These are phyloP conservation scores for Lasiosphaeriaceae sp. DNA, from an alignment of 495 filamentous ascomycete genomes.

Conservation along the genomic window DNA sequence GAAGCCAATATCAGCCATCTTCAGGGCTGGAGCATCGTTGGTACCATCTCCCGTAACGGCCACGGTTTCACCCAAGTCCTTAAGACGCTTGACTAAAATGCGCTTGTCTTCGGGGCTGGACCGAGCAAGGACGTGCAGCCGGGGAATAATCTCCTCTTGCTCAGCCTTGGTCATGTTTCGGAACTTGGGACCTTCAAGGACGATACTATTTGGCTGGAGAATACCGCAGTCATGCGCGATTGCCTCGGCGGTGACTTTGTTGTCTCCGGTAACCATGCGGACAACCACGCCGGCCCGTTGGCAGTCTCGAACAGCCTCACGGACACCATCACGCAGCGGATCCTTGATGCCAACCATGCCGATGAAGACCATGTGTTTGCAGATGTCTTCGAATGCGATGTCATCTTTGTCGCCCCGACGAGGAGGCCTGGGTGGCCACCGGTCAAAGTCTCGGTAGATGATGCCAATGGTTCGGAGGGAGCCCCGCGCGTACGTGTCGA, in stretches of 20 bases:
- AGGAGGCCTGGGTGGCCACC: conserved; percentile 75
- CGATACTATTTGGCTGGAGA: conserved; percentile 63
- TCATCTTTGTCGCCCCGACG: conserved; percentile 62
- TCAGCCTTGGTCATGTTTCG: conserved; percentile 66
- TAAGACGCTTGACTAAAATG: conserved; percentile 69
- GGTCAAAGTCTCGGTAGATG: conserved; percentile 81
- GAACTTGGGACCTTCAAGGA: conserved; percentile 84
- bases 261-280: conserved; percentile 91
- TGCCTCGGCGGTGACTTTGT: conserved; percentile 73
- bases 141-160: conserved; percentile 69
- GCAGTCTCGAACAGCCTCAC: conserved; percentile 68
- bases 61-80: conserved; percentile 73
- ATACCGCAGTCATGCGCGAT: conserved; percentile 85
- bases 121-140: conserved; percentile 77
- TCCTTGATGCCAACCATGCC: conserved; percentile 86
- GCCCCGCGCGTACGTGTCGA: conserved; percentile 71
- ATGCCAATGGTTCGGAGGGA: conserved; percentile 87
- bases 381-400: conserved; percentile 71
- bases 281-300: conserved; percentile 76
- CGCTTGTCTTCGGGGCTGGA: conserved; percentile 88
- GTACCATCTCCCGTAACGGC: conserved; percentile 88
- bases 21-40: conserved; percentile 84
- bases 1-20: conserved; percentile 83
- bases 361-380: conserved; percentile 68
- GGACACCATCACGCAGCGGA: conserved; percentile 76